These are phyloP conservation scores for Cladosporium sp. DNA, from an alignment of 2,329 filamentous ascomycete genomes.

Conservation along the genomic window DNA sequence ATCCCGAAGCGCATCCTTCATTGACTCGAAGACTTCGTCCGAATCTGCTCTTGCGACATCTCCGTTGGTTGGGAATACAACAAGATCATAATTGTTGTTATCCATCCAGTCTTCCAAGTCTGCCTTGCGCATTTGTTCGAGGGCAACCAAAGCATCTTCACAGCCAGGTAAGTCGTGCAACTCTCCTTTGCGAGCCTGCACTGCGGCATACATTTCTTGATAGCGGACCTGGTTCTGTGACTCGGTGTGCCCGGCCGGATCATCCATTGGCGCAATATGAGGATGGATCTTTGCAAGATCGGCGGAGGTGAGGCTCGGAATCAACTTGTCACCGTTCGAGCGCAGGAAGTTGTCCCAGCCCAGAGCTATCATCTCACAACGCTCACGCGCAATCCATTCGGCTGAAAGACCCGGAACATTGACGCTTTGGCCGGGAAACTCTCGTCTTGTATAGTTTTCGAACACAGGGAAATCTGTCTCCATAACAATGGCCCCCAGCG, in stretches of 20 bases:
- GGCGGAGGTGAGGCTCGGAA: too few relatives aligned
- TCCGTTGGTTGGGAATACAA: constrained; percentile 46
- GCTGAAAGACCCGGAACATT: too few relatives aligned
- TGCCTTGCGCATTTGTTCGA: constrained; percentile 44
- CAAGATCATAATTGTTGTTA: constrained; percentile 35
- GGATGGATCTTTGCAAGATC: too few relatives aligned
- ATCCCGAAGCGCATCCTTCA: constrained; percentile 39
- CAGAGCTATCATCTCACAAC: constrained; percentile 41
- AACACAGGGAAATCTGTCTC: constrained; percentile 41
- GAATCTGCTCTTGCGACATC: constrained; percentile 46
- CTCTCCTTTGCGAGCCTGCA: not conserved
- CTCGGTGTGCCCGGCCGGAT: too few relatives aligned
- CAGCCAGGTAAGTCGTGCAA: constrained; percentile 36
- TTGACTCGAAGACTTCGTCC: constrained; percentile 29
- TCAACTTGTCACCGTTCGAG: constrained; percentile 38
- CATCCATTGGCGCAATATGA: too few relatives aligned
- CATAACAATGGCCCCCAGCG: constrained; percentile 37
- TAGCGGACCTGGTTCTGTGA: constrained; percentile 27
- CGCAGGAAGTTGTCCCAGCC: constrained; percentile 48
- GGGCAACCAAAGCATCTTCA: constrained; percentile 35
- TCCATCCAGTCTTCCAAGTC: constrained; percentile 49
- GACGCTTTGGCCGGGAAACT: too few relatives aligned
- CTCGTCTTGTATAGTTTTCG: constrained; percentile 38
- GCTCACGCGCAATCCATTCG: constrained; percentile 43
- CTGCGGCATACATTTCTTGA: constrained; percentile 28